phyloP scores from a whole-genome alignment of 148 eudicot genomes.

The Silene conica region DNA sequence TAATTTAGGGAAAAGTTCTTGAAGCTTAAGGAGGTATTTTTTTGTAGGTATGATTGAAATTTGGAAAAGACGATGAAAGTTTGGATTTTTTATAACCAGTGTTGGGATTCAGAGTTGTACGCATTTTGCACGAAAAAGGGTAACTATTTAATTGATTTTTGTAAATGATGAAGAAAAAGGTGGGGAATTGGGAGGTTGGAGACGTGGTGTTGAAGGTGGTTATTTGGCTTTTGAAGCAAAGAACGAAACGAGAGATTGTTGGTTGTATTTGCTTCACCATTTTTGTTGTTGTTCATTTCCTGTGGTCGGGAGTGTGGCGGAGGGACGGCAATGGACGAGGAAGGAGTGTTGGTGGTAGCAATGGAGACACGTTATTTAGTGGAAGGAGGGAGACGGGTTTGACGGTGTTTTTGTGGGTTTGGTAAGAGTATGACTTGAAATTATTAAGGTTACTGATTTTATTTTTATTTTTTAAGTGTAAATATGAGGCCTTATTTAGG shows the following conservation, averaged over 20 bases:
- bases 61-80: slow-evolving; percentile 34
- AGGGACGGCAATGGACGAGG: too few species aligned
- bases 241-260: slow-evolving; percentile 82
- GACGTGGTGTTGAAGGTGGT: slow-evolving; percentile 17
- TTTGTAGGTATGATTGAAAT: slow-evolving; percentile 58
- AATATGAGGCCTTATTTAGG: too few species aligned
- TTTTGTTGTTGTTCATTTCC: background rate
- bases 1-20: slow-evolving; percentile 47
- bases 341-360: too few species aligned
- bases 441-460: too few species aligned
- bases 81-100: slow-evolving; percentile 9
- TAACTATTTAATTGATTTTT: slow-evolving; percentile 62
- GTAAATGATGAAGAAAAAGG: slow-evolving; percentile 42
- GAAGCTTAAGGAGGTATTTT: slow-evolving; percentile 63
- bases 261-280: slow-evolving; percentile 89
- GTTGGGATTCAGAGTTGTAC: slow-evolving; percentile 41
- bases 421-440: too few species aligned
- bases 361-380: too few species aligned
- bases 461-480: too few species aligned
- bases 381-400: too few species aligned
- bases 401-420: too few species aligned
- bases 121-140: slow-evolving; percentile 76
- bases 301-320: too few species aligned
- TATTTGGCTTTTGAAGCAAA: slow-evolving; percentile 67
- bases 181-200: slow-evolving; percentile 6